Evolutionary conservation across 148 eudicot species (phyloP), one percentile per base, ranked within the genome.

Genomic region (Camellia japonica): DNA sequence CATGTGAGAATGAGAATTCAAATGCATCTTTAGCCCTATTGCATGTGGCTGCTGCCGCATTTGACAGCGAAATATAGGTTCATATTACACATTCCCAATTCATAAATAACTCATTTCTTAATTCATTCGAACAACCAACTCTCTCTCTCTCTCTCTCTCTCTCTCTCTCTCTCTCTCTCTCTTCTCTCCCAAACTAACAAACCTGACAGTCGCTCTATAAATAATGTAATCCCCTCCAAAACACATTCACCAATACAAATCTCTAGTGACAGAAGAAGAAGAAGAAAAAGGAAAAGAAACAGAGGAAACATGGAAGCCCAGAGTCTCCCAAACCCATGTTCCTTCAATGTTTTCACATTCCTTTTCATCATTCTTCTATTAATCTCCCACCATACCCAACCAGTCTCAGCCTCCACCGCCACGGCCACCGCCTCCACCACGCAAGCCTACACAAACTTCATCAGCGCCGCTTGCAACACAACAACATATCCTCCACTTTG

Each of bases 401-500:
- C 76, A n/a, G 15, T n/a, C 41, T 68, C 80, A 70, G 79, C 61
- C 60, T 30, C 30, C 30, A 30, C 30, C 30, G 30, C 30, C 30
- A 30, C 30, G 30, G 14, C 41, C 44, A 1, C 86, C n/a, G 7
- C 76, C 59, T 20, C 63, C 16, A 46, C 65, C 9, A n/a, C 81
- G 2, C 41, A 55, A 54, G 12, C 75, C 83, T 71, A 74, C 84
- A 80, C 46, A 68, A 47, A 60, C 7, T 87, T 80, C 83, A 64
- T 87, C 51, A 78, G 49, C 18, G 63, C 80, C 2, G 79, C 88
- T 18, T 91, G 94, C 75, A 80, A 76, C 58, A 18, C 82, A 63
- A 85, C 92, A 20, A 88, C 86, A 0, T 88, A 91, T 84, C 89
- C 92, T 0, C 0, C 85, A 9, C 86, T 88, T 9, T 91, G 94